Conservation (phyloP, 2,329 filamentous ascomycete species). For the Polytolypa hystricis region DNA sequence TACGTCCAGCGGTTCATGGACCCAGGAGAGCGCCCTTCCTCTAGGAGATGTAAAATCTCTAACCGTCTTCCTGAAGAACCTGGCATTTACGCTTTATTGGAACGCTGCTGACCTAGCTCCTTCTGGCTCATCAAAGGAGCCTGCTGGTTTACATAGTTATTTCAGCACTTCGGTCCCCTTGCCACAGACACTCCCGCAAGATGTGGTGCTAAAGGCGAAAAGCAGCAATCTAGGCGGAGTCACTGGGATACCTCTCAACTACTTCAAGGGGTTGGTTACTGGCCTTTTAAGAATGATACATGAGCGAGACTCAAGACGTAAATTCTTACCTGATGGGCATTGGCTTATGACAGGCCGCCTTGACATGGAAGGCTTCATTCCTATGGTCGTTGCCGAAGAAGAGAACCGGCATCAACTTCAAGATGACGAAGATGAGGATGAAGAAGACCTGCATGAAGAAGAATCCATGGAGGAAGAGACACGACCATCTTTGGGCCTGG, state of each 20-base stretch:
- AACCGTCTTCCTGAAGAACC: conserved; percentile 76
- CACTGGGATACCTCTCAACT: conserved; percentile 62
- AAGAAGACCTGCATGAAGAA: conserved; percentile 39
- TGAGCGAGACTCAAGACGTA: conserved; percentile 79
- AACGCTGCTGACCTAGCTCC: conserved; percentile 56
- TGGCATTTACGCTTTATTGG: conserved; percentile 83
- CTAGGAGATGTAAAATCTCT: conserved; percentile 61
- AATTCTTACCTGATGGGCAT: conserved; percentile 70
- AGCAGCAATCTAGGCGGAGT: conserved; percentile 48
- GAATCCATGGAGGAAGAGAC: conserved; percentile 29
- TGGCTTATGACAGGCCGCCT: conserved; percentile 90
- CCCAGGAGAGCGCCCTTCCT: conserved; percentile 55
- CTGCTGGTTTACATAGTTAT: conserved; percentile 36
- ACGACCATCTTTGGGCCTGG: conserved; percentile 26
- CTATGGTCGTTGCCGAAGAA: conserved; percentile 78
- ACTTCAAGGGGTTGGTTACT: conserved; percentile 69
- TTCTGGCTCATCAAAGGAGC: conserved; percentile 26
- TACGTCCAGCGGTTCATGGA: conserved; percentile 44
- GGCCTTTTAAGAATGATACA: conserved; percentile 78
- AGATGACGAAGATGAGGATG: conserved; percentile 51
- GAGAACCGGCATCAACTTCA: conserved; percentile 60
- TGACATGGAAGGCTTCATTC: conserved; percentile 79
- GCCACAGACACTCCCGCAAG: conserved; percentile 17
- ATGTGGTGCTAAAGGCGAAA: conserved; percentile 28
- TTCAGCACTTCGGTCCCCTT: conserved; percentile 25